Conservation (phyloP, 2,329 filamentous ascomycete species). For the Nemania serpens region DNA sequence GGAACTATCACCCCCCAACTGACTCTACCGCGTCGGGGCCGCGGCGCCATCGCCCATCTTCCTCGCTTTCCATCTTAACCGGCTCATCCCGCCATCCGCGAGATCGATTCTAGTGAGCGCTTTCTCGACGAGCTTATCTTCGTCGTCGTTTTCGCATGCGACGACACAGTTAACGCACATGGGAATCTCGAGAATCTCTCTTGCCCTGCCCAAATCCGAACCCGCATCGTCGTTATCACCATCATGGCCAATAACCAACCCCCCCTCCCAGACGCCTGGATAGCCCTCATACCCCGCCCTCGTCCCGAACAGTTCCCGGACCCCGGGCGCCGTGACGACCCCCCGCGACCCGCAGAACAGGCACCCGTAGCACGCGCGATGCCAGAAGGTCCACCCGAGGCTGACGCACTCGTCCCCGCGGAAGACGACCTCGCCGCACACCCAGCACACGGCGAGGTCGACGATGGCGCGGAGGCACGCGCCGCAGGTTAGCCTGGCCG, state of each 20-base stretch:
- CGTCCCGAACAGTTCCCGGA: constrained; percentile 45
- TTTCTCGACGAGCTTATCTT: constrained; percentile 41
- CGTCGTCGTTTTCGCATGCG: constrained; percentile 46
- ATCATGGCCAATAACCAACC: no score
- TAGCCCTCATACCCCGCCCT: no score
- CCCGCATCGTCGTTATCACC: constrained; percentile 24
- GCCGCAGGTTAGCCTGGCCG: constrained; percentile 54
- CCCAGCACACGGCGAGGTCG: constrained; percentile 61
- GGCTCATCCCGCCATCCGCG: constrained; percentile 53
- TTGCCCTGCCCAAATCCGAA: constrained; percentile 29
- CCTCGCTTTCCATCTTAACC: constrained; percentile 45
- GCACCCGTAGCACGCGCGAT: constrained; percentile 60
- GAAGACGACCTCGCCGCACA: constrained; percentile 59
- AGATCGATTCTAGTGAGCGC: constrained; percentile 50
- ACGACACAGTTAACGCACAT: constrained; percentile 54
- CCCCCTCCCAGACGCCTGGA: no score
- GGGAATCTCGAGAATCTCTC: constrained; percentile 54
- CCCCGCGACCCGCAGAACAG: constrained; percentile 54
- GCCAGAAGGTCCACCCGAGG: constrained; percentile 66
- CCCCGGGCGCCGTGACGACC: constrained; percentile 43
- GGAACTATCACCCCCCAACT: constrained; percentile 29
- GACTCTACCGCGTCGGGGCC: not conserved
- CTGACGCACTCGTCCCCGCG: constrained; percentile 60
- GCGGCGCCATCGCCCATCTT: constrained; percentile 2
- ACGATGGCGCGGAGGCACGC: constrained; percentile 54